These are phyloP conservation scores for Antrodiella citrinella DNA, from an alignment of 768 basidiomycete species.

Conservation along the genomic window DNA sequence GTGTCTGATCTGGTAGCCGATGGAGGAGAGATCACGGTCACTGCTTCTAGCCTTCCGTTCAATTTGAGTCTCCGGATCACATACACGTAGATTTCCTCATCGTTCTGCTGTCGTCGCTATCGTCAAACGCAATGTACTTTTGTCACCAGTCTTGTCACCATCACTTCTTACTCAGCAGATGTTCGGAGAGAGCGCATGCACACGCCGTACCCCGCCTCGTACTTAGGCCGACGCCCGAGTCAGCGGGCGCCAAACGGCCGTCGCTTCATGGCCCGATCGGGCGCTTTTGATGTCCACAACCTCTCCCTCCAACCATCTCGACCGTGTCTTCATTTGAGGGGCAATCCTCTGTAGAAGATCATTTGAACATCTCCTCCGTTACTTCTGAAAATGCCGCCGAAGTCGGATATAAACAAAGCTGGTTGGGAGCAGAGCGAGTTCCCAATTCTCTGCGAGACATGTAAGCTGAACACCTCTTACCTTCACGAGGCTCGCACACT, in stretches of 20 bases:
- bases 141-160: slow-evolving; percentile 1
- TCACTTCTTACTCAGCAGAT: not conserved
- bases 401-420: slow-evolving; percentile 92
- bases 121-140: not conserved
- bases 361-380: too few species aligned
- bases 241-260: not conserved
- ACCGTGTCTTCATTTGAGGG: too few species aligned
- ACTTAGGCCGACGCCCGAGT: not conserved
- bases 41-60: slow-evolving; percentile 85
- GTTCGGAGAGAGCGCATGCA: too few species aligned
- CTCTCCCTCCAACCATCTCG: not conserved
- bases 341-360: too few species aligned
- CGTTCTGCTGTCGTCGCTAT: slow-evolving; percentile 5
- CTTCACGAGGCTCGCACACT: too few species aligned
- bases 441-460: slow-evolving; percentile 90
- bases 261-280: not conserved
- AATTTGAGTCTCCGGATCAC: slow-evolving; percentile 61
- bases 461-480: slow-evolving; percentile 31
- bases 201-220: not conserved
- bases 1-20: slow-evolving; percentile 72
- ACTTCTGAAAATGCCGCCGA: slow-evolving; percentile 56
- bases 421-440: slow-evolving; percentile 94
- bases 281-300: not conserved
- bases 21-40: slow-evolving; percentile 79
- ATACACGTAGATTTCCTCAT: slow-evolving; percentile 31